Evolutionary conservation across 1,139 yeast species (phyloP), one percentile per base, ranked within the genome.

Genomic region (Sugiyamaella neomexicana): DNA sequence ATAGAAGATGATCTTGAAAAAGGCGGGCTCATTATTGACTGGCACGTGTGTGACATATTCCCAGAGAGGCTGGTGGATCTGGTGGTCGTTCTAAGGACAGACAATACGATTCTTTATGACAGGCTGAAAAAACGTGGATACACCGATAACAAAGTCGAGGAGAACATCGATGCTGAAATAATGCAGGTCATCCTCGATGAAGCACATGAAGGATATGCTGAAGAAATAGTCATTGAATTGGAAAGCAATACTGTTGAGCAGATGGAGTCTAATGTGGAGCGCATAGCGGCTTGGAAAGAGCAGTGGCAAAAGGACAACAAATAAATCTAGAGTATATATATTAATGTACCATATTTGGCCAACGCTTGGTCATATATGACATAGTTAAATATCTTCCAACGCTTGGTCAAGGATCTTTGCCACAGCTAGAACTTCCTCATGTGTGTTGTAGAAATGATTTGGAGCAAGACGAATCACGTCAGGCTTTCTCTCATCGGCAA

Each of bases 11-110:
- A 86, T 50, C 75, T 91, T 57, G 86, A 85, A 55, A 75, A 80
- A 59, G 99, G 99, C n/a, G 97, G 96, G 1, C 76, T 80, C 27
- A 75, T 93, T 23, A 78, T 93, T 20, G 99, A 93, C 72, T 95
- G 99, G 99, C 99, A 93, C 69, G 93, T 93, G 51, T 90, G 97
- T 71, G 99, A 93, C 65, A 80, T 89, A 17, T 93, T 93, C 67
- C 99, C 99, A 0, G 97, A 90, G 68, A 76, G 96, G 62, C 79
- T 90, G 67, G 87, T 95, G 50, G 99, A 93, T 69, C 77, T 93
- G 57, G 98, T 93, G 7, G 87, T 90, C 41, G 99, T 95, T 1
- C 77, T 93, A 53, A 77, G 95, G 60, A 84, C 96, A 29, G 86
- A 87, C 62, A 89, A 88, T 64, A 75, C 83, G 5, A 69, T 77